Evolutionary conservation across 1,139 yeast species (phyloP), one percentile per base, ranked within the genome.

Genomic region (Eremothecium coryli): DNA sequence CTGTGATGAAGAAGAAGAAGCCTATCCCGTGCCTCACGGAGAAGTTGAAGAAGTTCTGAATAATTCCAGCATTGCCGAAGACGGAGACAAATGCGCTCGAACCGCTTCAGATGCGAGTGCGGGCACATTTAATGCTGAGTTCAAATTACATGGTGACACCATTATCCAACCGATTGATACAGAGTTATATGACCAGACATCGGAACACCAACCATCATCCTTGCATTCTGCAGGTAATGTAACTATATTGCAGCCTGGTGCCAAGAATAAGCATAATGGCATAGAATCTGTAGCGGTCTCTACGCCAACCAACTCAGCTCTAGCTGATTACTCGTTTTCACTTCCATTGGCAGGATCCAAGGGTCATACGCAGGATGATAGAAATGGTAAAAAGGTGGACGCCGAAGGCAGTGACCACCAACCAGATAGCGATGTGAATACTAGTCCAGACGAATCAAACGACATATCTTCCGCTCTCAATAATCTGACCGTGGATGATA

Each of bases 1-100:
- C 14, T 38, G 25, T 5, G 32, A 35, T 17, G 38, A 37, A 12
- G 43, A 33, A 12, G 41, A 25, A 11, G 16, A 25, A n/a, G 24
- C 22, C 18, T 18, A 13, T 15, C 21, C 14, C 22, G 31, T 14
- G 25, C 35, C 6, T 32, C 35, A 8, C n/a, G 15, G 23, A 12
- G 18, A 25, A 7, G n/a, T 15, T n/a, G n/a, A 25, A n/a, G 28
- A 25, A 11, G 14, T n/a, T n/a, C 12, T 11, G 12, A 5, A n/a
- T n/a, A n/a, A 5, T 5, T 11, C n/a, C 16, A 25, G 4, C 16
- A 15, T 12, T n/a, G 28, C 17, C 28, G 28, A 12, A 7, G 28
- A 25, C 14, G 14, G 12, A 12, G 17, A n/a, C 4, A 16, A n/a
- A 5, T n/a, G 17, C 4, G 17, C 15, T n/a, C 25, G 17, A 8